Conservation (phyloP, 495 filamentous ascomycete genomes). For the Neurospora sp. region DNA sequence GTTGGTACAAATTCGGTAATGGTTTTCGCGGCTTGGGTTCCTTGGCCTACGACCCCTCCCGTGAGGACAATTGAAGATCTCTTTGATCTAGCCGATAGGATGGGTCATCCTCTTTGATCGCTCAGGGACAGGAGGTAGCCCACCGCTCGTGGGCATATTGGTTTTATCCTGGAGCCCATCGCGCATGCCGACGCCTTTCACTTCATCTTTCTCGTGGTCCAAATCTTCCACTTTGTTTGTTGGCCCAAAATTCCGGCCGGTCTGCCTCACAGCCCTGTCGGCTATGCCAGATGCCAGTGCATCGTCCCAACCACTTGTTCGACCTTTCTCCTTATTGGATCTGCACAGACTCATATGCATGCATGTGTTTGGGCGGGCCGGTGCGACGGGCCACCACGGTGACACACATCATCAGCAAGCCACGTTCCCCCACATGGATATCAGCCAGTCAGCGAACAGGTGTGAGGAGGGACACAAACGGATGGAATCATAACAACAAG, state of each 20-base stretch:
- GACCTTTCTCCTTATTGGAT: neutral
- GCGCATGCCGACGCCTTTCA: neutral
- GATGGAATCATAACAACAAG: neutral
- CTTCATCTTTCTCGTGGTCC: neutral
- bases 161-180: neutral
- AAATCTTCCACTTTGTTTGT: neutral
- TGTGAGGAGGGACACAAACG: neutral
- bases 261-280: neutral
- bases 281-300: neutral
- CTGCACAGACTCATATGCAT: neutral
- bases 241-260: neutral
- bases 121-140: neutral
- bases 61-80: neutral
- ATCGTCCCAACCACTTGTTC: neutral
- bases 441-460: neutral
- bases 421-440: neutral
- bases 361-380: neutral
- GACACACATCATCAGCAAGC: neutral
- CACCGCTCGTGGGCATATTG: neutral
- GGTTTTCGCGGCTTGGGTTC: neutral
- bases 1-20: neutral
- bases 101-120: neutral
- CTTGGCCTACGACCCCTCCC: neutral
- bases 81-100: neutral
- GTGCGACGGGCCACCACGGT: neutral